These are phyloP conservation scores for Candolleomyces eurysporus DNA, from an alignment of 768 basidiomycete genomes.

Conservation along the genomic window DNA sequence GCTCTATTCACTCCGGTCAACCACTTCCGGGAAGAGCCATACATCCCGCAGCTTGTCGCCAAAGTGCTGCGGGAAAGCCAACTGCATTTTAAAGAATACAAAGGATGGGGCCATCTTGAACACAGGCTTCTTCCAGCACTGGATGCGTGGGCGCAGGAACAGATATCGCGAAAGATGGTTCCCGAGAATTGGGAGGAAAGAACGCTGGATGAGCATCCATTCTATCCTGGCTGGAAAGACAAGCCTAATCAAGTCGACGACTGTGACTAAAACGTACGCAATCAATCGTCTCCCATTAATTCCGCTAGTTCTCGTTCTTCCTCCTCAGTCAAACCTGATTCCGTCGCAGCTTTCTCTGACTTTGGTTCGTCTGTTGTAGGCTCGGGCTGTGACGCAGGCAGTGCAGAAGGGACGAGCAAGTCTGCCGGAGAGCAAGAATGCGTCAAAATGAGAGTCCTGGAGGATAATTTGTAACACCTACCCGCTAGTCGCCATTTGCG, in stretches of 20 bases:
- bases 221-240: slow-evolving; percentile 45
- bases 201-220: slow-evolving; percentile 50
- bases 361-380: slow-evolving; percentile 13
- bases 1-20: slow-evolving; percentile 50
- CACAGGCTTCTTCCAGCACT: slow-evolving; percentile 46
- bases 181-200: slow-evolving; percentile 47
- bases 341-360: slow-evolving; percentile 10
- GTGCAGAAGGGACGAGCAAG: slow-evolving; percentile 34
- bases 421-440: slow-evolving; percentile 25
- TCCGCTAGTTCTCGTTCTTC: slow-evolving; percentile 90
- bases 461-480: slow-evolving; percentile 23
- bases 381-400: slow-evolving; percentile 11
- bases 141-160: slow-evolving; percentile 44
- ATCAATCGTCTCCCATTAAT: slow-evolving; percentile 42
- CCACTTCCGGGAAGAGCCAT: slow-evolving; percentile 42
- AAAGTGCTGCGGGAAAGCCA: slow-evolving; percentile 43
- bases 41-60: slow-evolving; percentile 44
- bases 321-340: slow-evolving; percentile 70
- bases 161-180: slow-evolving; percentile 45
- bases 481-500: slow-evolving; percentile 80
- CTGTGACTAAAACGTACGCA: background rate
- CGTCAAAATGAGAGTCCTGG: background rate
- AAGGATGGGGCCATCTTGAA: slow-evolving; percentile 38
- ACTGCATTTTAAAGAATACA: slow-evolving; percentile 40
- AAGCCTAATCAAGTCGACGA: background rate